Base-by-base conservation (phyloP, 2,329 filamentous ascomycete genomes). In the Calonectria honghensis region DNA sequence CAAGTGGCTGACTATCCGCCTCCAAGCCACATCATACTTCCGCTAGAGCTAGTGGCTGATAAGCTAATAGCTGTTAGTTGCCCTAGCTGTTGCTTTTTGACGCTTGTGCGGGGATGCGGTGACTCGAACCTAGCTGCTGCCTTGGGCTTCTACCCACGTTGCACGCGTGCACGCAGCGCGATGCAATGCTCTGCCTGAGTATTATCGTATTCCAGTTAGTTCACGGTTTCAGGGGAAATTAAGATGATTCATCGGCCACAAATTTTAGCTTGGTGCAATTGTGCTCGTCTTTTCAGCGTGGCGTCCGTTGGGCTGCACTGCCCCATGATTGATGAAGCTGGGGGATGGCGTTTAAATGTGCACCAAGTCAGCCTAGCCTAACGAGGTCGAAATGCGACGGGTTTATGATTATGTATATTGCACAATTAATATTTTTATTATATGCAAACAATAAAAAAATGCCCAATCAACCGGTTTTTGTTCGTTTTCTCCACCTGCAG, bases 1-100 rank as follows among this genome's bases (percentile, higher is more conserved):
- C 57, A 63, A 63, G 57, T 63, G 57, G 57, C 57, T 61, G 57
- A n/a, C 57, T 39, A 61, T 39, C 6, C 27, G n/a, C 57, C 41
- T 20, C 14, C 35, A 63, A 61, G 57, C 57, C 57, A 63, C 57
- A 63, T 41, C 57, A 63, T 50, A 27, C 61, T 20, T 50, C 27
- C 39, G 61, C 61, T 65, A 65, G 18, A 65, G 35, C 41, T 32
- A 14, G 61, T 65, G 61, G 61, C 61, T 45, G 27, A 45, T 50
- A 29, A 39, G 20, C 61, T 50, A 65, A 45, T 65, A 18, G 35
- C 31, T 29, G 18, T 65, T 65, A 35, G 61, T 24, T 10, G 61
- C 18, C 41, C 41, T 24, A 50, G 61, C 11, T 29, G 41, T 24
- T 65, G 61, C 39, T 48, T 31, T 65, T 35, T 35, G 41, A 39